Evolutionary conservation across 345 rosid species (phyloP).

Genomic region (Lepidium sativum): DNA sequence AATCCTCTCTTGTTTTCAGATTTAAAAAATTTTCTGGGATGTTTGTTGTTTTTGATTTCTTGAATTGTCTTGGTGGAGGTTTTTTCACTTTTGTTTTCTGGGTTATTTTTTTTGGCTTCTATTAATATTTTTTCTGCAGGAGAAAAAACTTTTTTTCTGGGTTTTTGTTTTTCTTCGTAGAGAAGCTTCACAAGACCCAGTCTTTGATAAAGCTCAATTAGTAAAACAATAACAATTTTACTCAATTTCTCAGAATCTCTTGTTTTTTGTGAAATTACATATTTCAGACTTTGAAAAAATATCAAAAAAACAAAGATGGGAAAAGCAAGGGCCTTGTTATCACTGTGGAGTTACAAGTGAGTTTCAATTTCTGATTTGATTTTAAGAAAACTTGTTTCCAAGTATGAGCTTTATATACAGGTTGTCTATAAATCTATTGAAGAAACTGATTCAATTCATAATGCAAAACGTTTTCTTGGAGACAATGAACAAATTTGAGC

Average conservation of each 20-base stretch:
- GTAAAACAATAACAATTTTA: background rate
- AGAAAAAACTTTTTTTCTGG: conserved; percentile 30
- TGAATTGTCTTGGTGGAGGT: background rate
- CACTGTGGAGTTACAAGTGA: conserved; percentile 99
- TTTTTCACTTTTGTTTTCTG: conserved; percentile 6
- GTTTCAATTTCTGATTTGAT: conserved; percentile 25
- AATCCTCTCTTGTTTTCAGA: background rate
- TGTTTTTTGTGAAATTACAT: background rate
- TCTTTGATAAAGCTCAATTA: conserved; percentile 23
- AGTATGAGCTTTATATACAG: background rate
- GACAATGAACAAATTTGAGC: background rate
- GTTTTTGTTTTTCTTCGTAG: conserved; percentile 33
- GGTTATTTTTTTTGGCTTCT: conserved; percentile 20
- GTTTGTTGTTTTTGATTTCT: conserved; percentile 8
- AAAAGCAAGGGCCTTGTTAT: conserved; percentile 92
- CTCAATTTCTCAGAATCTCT: conserved; percentile 1
- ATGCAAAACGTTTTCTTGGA: conserved; percentile 17
- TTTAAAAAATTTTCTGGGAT: conserved; percentile 15
- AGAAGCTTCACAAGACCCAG: conserved; percentile 27
- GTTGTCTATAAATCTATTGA: background rate
- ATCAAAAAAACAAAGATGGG: conserved; percentile 46
- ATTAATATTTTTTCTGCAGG: background rate
- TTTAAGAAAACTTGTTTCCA: background rate
- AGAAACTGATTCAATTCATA: conserved; percentile 2
- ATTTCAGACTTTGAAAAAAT: background rate